These are phyloP conservation scores for Pouteria glomerata DNA, from an alignment of 148 eudicot genomes.

Conservation along the genomic window DNA sequence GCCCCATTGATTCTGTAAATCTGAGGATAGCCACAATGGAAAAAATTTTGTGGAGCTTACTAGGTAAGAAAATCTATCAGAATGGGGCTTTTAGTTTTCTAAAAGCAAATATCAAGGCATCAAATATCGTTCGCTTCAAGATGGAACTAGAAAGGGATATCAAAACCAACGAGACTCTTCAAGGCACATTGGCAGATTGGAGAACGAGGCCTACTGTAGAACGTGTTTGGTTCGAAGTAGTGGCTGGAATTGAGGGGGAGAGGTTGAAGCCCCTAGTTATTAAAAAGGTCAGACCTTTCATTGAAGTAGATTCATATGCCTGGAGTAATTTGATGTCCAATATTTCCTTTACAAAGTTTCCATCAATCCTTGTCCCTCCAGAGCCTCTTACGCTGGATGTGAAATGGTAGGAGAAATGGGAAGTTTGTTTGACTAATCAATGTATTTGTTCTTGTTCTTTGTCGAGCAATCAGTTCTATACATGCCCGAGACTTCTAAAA, in stretches of 20 bases:
- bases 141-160: constrained; percentile 46
- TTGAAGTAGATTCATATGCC: constrained; percentile 41
- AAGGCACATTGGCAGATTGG: constrained; percentile 47
- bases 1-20: constrained; percentile 27
- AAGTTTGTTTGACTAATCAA: not conserved
- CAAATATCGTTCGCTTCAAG: constrained; percentile 39
- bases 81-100: constrained; percentile 17
- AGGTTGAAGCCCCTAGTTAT: constrained; percentile 40
- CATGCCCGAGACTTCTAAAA: constrained; percentile 6
- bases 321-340: constrained; percentile 57
- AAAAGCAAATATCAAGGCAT: constrained; percentile 34
- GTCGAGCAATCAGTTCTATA: not conserved
- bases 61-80: constrained; percentile 16
- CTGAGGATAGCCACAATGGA: constrained; percentile 28
- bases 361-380: constrained; percentile 39
- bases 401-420: constrained; percentile 33
- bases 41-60: constrained; percentile 27
- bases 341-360: constrained; percentile 47
- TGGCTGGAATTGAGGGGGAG: constrained; percentile 43
- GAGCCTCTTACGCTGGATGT: constrained; percentile 52
- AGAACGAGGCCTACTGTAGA: constrained; percentile 54
- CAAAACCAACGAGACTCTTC: constrained; percentile 22
- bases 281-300: constrained; percentile 37
- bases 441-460: not conserved
- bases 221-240: constrained; percentile 40